Conservation (phyloP, 129 eudicot species). For the Artemisia annua region DNA sequence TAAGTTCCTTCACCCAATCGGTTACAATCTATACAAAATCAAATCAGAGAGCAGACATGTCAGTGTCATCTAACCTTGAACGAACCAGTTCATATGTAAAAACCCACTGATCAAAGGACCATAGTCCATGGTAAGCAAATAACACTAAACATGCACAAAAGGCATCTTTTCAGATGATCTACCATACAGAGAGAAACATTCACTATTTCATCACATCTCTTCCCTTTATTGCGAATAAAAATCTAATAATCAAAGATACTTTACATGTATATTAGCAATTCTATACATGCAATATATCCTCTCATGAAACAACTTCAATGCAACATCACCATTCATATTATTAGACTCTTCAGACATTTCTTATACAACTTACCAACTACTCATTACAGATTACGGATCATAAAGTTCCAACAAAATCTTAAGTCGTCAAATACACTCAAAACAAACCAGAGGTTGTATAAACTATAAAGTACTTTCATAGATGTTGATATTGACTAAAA, state of each 20-base stretch:
- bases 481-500: too few species aligned
- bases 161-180: neutral
- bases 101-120: neutral
- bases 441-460: too few species aligned
- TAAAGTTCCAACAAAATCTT: too few species aligned
- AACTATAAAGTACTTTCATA: too few species aligned
- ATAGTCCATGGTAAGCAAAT: slow-evolving; percentile 2
- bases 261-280: neutral
- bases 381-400: too few species aligned
- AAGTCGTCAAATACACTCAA: too few species aligned
- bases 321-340: too few species aligned
- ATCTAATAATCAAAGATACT: neutral
- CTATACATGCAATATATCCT: neutral
- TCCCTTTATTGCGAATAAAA: slow-evolving; percentile 4
- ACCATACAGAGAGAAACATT: neutral
- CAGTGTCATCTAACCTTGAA: neutral
- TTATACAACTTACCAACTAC: too few species aligned
- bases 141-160: slow-evolving; percentile 14
- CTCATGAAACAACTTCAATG: too few species aligned
- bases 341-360: too few species aligned
- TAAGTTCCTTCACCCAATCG: slow-evolving; percentile 83
- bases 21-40: slow-evolving; percentile 46
- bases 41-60: slow-evolving; percentile 24
- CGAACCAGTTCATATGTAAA: neutral
- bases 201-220: too few species aligned